Conservation (phyloP, 2,329 filamentous ascomycete species). For the Paramyrothecium sp. region DNA sequence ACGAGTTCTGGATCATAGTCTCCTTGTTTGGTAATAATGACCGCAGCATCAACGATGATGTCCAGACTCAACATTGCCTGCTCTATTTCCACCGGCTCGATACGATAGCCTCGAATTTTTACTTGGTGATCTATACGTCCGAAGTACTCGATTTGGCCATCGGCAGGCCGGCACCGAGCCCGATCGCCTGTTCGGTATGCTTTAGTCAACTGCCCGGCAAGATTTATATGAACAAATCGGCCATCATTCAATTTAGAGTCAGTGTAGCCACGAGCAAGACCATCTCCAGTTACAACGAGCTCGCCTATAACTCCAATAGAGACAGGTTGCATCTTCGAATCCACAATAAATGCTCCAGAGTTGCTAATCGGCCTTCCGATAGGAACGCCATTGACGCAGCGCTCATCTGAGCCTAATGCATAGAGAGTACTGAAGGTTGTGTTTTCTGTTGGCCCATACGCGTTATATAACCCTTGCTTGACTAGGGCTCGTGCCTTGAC, state of each 20-base stretch:
- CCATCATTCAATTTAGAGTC: conserved; percentile 7
- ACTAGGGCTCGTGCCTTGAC: neutral
- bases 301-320: conserved; percentile 23
- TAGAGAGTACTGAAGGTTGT: conserved; percentile 12
- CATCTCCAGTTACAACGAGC: conserved; percentile 23
- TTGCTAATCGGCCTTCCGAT: conserved; percentile 16
- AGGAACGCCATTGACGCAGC: conserved; percentile 11
- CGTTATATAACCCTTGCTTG: conserved; percentile 7
- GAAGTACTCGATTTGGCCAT: conserved; percentile 21
- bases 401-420: neutral
- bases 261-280: no score
- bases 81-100: conserved; percentile 28
- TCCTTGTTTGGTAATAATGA: conserved; percentile 7
- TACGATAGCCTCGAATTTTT: conserved; percentile 27
- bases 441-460: no score
- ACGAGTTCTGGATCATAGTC: conserved; percentile 6
- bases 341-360: conserved; percentile 20
- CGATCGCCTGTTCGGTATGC: no score
- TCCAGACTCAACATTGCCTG: conserved; percentile 10
- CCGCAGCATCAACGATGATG: conserved; percentile 13
- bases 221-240: conserved; percentile 13
- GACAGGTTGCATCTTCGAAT: conserved; percentile 15
- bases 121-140: conserved; percentile 24
- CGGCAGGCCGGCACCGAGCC: no score
- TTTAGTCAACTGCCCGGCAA: conserved; percentile 15